Conservation (phyloP, 306 rosid species). For the Sechiopsis laciniata region DNA sequence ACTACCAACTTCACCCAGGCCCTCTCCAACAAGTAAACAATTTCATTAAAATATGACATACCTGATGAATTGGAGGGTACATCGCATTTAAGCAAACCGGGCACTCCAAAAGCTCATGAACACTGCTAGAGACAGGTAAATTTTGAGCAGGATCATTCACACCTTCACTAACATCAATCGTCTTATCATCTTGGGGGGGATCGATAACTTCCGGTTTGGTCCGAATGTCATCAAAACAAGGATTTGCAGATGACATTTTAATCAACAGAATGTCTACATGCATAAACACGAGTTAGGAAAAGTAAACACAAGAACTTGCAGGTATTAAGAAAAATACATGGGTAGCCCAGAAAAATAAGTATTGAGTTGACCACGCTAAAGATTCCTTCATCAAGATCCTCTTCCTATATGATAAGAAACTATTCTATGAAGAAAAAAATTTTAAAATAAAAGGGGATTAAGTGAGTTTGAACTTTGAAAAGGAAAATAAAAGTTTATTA, state of each 20-base stretch:
- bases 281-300: not conserved
- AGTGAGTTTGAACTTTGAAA: no score
- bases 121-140: no score
- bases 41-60: conserved; percentile 25
- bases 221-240: conserved; percentile 61
- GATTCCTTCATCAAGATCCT: no score
- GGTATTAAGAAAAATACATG: no score
- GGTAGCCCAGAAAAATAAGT: no score
- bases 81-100: conserved; percentile 52
- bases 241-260: conserved; percentile 59
- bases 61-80: conserved; percentile 99
- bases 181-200: conserved; percentile 69
- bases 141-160: conserved; percentile 49
- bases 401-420: no score
- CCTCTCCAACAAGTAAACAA: not conserved
- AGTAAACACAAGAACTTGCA: conserved; percentile 6
- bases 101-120: no score
- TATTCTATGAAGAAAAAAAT: no score
- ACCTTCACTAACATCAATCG: conserved; percentile 47
- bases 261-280: conserved; percentile 16
- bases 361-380: no score
- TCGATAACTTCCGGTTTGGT: conserved; percentile 65
- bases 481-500: no score
- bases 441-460: no score
- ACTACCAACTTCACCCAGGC: no score